A percentile compares a stretch with the other conserved stretches of the same genome.
These are phyloP conservation scores for Leonotis leonurus DNA, from an alignment of 257 asterid genomes.

Conservation along the genomic window DNA sequence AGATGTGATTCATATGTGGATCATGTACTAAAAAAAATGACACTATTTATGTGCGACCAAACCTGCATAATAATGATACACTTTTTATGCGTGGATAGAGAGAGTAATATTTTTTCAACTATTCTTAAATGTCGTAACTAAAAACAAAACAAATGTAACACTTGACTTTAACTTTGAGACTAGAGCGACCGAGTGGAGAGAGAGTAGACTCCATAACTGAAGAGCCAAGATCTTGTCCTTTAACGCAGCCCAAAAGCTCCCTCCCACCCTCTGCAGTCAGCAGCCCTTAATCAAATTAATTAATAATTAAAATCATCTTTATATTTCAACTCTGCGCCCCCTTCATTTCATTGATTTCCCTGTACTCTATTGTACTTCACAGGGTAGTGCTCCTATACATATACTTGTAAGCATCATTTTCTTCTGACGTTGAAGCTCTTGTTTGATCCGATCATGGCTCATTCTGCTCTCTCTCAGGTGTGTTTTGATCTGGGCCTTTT, in stretches of 20 bases:
- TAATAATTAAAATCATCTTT: neutral
- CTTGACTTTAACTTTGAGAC: no score
- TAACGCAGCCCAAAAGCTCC: conserved; percentile 24
- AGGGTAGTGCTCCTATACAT: neutral
- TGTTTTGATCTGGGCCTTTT: neutral
- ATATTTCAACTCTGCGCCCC: conserved; percentile 8
- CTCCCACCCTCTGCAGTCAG: neutral
- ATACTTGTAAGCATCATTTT: neutral
- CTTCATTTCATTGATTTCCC: neutral
- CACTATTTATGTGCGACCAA: no score
- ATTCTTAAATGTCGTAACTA: no score
- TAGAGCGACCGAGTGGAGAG: neutral
- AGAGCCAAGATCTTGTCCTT: conserved; percentile 24
- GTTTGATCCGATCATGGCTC: conserved; percentile 52
- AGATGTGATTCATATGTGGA: no score
- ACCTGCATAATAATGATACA: no score
- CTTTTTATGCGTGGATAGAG: no score
- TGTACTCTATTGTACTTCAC: neutral
- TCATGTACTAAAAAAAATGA: no score
- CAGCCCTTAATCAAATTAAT: neutral
- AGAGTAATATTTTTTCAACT: no score
- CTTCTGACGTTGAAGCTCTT: neutral
- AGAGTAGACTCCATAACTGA: conserved; percentile 2
- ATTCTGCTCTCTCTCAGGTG: conserved; percentile 44
- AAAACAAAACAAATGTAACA: no score